phyloP scores from a whole-genome alignment of 495 filamentous ascomycete genomes.

The Penicillium dipodomyicola region DNA sequence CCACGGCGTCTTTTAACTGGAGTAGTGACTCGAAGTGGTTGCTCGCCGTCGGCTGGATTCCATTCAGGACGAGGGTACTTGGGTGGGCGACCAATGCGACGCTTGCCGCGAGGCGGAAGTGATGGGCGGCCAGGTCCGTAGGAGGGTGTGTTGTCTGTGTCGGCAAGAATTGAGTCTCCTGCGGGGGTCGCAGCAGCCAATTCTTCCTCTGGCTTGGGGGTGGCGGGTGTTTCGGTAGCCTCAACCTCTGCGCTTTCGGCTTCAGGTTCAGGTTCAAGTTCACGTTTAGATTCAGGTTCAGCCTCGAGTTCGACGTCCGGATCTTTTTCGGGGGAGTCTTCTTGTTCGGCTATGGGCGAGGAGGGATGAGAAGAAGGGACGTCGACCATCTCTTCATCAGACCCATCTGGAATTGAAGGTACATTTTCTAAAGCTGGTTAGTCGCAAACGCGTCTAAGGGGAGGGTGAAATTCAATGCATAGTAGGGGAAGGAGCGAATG shows the following conservation, averaged over 20 bases:
- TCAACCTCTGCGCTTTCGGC: conserved; percentile 30
- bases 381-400: conserved; percentile 51
- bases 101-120: conserved; percentile 60
- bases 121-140: conserved; percentile 39
- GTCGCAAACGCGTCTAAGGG: conserved; percentile 23
- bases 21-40: conserved; percentile 53
- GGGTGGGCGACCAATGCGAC: conserved; percentile 80
- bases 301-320: conserved; percentile 22
- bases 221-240: conserved; percentile 16
- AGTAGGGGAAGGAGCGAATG: neutral
- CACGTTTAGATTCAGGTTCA: neutral
- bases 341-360: conserved; percentile 31
- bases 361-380: conserved; percentile 39
- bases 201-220: conserved; percentile 33
- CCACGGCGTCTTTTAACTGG: conserved; percentile 66
- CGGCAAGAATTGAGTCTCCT: conserved; percentile 40
- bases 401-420: conserved; percentile 43
- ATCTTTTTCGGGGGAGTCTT: conserved; percentile 33
- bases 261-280: conserved; percentile 22
- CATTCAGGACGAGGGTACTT: conserved; percentile 78
- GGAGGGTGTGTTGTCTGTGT: conserved; percentile 29
- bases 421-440: conserved; percentile 41
- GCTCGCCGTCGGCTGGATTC: conserved; percentile 56
- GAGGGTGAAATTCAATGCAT: neutral
- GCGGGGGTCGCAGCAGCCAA: conserved; percentile 36